A percentile compares a stretch with the other conserved stretches of the same genome.
Conservation (phyloP, 1,284 basidiomycete genomes). For the Peniophora sp. region DNA sequence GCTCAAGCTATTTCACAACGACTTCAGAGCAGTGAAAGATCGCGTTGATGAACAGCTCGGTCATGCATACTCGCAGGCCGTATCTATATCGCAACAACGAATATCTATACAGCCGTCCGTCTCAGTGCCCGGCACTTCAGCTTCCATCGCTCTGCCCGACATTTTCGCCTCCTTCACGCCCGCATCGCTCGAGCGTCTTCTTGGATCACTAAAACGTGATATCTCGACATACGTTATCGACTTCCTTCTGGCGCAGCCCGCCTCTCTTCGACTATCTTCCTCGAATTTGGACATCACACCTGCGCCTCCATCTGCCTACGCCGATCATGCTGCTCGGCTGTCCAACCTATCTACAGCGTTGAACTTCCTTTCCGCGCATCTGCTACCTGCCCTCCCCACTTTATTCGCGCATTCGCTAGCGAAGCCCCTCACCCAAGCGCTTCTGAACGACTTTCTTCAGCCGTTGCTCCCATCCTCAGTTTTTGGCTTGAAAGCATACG, state of each 20-base stretch:
- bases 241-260: slow-evolving; percentile 43
- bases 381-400: slow-evolving; percentile 50
- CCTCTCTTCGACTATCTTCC: slow-evolving; percentile 22
- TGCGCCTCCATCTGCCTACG: slow-evolving; percentile 34
- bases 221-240: slow-evolving; percentile 54
- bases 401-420: slow-evolving; percentile 45
- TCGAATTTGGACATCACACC: slow-evolving; percentile 10
- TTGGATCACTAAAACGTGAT: slow-evolving; percentile 59
- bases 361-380: slow-evolving; percentile 44
- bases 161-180: slow-evolving; percentile 55
- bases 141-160: slow-evolving; percentile 40
- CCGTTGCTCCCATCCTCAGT: slow-evolving; percentile 61
- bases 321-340: slow-evolving; percentile 33
- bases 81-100: slow-evolving; percentile 41
- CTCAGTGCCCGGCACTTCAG: slow-evolving; percentile 50
- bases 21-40: slow-evolving; percentile 45
- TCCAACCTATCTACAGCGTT: slow-evolving; percentile 45
- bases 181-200: slow-evolving; percentile 42
- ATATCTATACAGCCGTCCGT: slow-evolving; percentile 35
- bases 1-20: slow-evolving; percentile 49
- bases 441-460: slow-evolving; percentile 60
- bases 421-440: slow-evolving; percentile 46
- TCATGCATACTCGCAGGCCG: slow-evolving; percentile 54
- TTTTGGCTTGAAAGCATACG: slow-evolving; percentile 47
- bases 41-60: slow-evolving; percentile 63